Evolutionary conservation across 2,329 filamentous ascomycete species (phyloP).

Genomic region (Amauroascus niger): DNA sequence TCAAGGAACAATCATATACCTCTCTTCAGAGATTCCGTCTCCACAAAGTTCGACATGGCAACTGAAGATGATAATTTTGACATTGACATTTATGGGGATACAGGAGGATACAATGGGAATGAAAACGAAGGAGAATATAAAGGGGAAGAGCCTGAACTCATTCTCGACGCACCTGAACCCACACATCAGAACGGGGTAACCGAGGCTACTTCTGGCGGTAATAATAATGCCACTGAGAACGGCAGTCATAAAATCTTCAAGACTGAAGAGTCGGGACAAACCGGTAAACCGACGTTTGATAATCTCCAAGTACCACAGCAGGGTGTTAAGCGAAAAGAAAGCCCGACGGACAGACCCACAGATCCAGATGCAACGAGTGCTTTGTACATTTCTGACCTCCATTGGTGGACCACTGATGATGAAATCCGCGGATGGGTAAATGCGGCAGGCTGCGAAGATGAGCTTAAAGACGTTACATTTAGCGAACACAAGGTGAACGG

Average conservation of each 20-base stretch:
- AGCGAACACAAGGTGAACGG: conserved; percentile 98
- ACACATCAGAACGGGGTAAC: conserved; percentile 23
- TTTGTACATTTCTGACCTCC: conserved; percentile 76
- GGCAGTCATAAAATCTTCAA: conserved; percentile 20
- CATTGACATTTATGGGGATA: conserved; percentile 60
- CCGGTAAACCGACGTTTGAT: conserved; percentile 10
- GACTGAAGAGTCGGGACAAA: conserved; percentile 18
- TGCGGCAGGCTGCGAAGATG: conserved; percentile 68
- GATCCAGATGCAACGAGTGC: conserved; percentile 58
- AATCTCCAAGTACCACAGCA: conserved; percentile 36
- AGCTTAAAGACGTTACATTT: conserved; percentile 87
- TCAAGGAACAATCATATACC: conserved; percentile 27
- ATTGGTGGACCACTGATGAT: conserved; percentile 97
- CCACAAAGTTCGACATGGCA: conserved; percentile 34
- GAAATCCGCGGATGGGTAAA: conserved; percentile 81
- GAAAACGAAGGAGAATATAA: conserved; percentile 41
- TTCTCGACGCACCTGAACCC: conserved; percentile 31
- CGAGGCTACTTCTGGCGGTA: conserved; percentile 22
- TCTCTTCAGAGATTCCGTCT: conserved; percentile 24
- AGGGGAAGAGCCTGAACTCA: conserved; percentile 33
- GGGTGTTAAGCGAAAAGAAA: conserved; percentile 54
- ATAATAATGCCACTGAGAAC: conserved; percentile 22
- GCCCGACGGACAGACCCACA: conserved; percentile 44
- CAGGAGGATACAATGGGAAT: conserved; percentile 38
- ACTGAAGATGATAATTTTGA: conserved; percentile 60